These are phyloP conservation scores for Penicillium sp. DNA, from an alignment of 2,329 filamentous ascomycete genomes.

Conservation along the genomic window DNA sequence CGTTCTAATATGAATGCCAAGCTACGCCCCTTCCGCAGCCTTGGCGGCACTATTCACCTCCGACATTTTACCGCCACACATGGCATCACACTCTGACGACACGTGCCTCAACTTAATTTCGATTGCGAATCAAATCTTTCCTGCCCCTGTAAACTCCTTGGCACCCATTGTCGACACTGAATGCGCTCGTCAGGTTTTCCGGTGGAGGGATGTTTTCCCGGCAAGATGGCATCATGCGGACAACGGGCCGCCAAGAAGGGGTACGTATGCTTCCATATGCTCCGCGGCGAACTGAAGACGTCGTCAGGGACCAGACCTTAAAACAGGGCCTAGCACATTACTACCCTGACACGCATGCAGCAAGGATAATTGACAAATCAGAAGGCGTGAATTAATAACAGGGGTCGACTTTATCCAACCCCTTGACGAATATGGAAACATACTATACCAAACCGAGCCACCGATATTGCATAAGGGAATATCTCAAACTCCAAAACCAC, in stretches of 20 bases:
- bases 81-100: neutral
- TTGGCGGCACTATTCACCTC: neutral
- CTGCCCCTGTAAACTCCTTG: neutral
- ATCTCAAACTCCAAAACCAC: neutral
- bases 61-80: neutral
- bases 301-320: neutral
- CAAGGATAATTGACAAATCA: neutral
- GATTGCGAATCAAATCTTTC: neutral
- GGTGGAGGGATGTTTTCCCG: neutral
- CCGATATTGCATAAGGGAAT: neutral
- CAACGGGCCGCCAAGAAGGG: neutral
- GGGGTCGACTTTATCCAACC: too few species aligned
- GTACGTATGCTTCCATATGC: neutral
- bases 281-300: neutral
- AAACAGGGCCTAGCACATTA: neutral
- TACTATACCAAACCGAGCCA: neutral
- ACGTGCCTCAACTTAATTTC: neutral
- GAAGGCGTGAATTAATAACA: neutral
- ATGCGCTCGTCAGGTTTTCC: neutral
- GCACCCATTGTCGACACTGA: neutral
- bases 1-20: neutral
- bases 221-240: neutral
- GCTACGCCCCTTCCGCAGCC: neutral
- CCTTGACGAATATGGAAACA: neutral
- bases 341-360: neutral